phyloP scores from a whole-genome alignment of 345 rosid species.

The Citrus cavaleriei region DNA sequence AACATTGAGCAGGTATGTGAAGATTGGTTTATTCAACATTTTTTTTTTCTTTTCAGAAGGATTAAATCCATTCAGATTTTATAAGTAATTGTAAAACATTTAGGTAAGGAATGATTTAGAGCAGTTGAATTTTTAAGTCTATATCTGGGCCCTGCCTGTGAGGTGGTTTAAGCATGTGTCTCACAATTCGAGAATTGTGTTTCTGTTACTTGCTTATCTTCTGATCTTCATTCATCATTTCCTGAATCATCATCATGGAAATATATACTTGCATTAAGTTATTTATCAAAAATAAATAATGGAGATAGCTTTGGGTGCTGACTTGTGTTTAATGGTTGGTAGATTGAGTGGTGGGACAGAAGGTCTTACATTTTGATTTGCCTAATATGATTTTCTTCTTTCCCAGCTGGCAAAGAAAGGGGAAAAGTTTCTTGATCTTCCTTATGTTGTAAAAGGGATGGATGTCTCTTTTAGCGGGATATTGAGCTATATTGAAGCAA shows the following conservation, averaged over 20 bases:
- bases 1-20: slow-evolving; percentile 87
- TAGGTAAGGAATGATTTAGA: background rate
- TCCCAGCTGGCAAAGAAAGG: slow-evolving; percentile 94
- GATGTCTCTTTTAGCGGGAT: slow-evolving; percentile 97
- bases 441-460: slow-evolving; percentile 97
- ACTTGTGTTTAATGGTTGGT: background rate
- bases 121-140: background rate
- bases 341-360: background rate
- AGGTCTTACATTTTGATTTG: slow-evolving; percentile 1
- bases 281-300: background rate
- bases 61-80: background rate
- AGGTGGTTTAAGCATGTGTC: background rate
- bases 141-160: background rate
- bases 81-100: too few relatives aligned
- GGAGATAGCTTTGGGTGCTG: background rate
- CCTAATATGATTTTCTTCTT: slow-evolving; percentile 3
- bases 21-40: background rate
- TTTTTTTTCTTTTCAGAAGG: background rate
- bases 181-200: background rate
- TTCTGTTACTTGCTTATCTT: background rate
- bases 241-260: background rate
- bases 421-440: slow-evolving; percentile 80
- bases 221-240: background rate
- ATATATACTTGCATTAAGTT: background rate
- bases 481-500: slow-evolving; percentile 82